Evolutionary conservation across 306 rosid species (phyloP).

Genomic region (Psophocarpus tetragonolobus): DNA sequence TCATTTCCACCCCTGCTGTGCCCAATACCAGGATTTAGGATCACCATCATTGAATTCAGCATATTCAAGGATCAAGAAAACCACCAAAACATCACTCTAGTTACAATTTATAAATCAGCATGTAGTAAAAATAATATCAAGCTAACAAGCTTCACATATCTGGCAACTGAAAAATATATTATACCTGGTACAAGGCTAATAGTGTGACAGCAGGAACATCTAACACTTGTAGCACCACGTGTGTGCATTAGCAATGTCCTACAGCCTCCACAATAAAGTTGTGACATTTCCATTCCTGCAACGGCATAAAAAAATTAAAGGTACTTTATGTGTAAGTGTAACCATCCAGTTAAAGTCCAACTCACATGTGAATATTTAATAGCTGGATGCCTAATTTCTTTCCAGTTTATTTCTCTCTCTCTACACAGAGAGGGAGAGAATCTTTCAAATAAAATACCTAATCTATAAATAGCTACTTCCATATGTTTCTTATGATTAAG

Average conservation of each 20-base stretch:
- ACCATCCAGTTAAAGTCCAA: not conserved
- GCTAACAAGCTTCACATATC: constrained; percentile 1
- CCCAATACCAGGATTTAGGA: not conserved
- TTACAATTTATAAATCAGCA: constrained; percentile 11
- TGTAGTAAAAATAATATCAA: constrained; percentile 11
- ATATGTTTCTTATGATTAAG: too few species aligned
- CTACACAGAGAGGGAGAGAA: not conserved
- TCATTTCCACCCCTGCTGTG: not conserved
- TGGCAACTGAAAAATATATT: constrained; percentile 1
- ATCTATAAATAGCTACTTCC: not conserved
- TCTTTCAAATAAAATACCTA: not conserved
- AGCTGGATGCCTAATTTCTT: not conserved
- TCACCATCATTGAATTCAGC: not conserved
- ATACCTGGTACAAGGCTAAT: constrained; percentile 86
- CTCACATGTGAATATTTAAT: constrained; percentile 9
- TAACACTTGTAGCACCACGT: constrained; percentile 88
- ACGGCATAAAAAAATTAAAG: constrained; percentile 12
- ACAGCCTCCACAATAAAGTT: constrained; percentile 93
- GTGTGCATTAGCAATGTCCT: constrained; percentile 87
- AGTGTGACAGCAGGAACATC: constrained; percentile 94
- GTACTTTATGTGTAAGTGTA: not conserved
- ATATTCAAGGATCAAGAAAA: constrained; percentile 14
- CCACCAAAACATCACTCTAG: constrained; percentile 21
- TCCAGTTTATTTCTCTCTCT: not conserved
- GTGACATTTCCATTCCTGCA: constrained; percentile 91